phyloP scores from a whole-genome alignment of 1,284 basidiomycete species.

The Neolentinus lepideus region DNA sequence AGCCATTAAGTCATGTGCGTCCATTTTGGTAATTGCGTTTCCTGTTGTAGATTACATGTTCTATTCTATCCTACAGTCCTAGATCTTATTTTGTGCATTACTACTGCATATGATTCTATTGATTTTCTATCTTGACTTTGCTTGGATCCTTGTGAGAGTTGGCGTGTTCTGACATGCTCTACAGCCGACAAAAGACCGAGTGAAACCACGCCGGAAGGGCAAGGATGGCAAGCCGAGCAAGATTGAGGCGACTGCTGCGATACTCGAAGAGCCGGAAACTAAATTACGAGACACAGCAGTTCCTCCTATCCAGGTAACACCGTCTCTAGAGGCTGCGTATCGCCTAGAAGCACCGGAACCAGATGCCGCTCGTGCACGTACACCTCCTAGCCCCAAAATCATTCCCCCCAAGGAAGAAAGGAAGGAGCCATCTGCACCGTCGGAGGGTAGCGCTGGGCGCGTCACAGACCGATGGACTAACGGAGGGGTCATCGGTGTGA shows the following conservation, averaged over 20 bases:
- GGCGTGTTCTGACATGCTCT: constrained; percentile 12
- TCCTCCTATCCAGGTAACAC: neutral
- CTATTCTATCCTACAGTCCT: constrained; percentile 29
- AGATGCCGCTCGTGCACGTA: neutral
- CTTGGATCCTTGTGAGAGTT: constrained; percentile 21
- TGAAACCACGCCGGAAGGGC: constrained; percentile 52
- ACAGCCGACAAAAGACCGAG: constrained; percentile 67
- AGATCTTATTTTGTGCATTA: constrained; percentile 13
- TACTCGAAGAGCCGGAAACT: constrained; percentile 6
- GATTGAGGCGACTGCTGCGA: constrained; percentile 1
- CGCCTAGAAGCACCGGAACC: neutral
- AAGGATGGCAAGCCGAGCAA: constrained; percentile 17
- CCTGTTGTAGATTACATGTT: constrained; percentile 15
- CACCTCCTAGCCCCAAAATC: neutral
- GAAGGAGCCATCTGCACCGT: neutral
- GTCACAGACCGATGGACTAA: constrained; percentile 26
- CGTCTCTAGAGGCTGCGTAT: neutral
- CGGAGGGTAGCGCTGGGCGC: constrained; percentile 9
- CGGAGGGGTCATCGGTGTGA: constrained; percentile 25
- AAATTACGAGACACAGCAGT: constrained; percentile 3
- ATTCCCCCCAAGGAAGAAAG: neutral
- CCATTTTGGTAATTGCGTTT: constrained; percentile 52
- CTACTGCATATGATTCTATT: neutral
- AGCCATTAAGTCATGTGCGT: constrained; percentile 79
- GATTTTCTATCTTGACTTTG: constrained; percentile 20